Percentiles rank a stretch among this genome's conserved stretches.
Conservation (phyloP, 163 green algal genomes). For the Chlorella variabilis region DNA sequence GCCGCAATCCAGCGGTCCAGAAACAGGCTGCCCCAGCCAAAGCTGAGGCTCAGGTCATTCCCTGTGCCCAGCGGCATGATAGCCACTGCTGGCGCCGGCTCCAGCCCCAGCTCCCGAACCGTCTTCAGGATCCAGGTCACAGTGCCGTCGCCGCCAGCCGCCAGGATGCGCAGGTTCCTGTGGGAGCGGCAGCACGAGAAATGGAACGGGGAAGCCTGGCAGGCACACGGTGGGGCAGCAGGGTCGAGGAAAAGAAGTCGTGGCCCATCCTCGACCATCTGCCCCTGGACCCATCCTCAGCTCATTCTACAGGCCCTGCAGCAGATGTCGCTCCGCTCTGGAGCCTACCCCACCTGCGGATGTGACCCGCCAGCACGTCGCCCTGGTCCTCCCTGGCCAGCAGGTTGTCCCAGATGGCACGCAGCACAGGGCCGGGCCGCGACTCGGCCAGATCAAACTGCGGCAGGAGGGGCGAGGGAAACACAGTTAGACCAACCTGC, state of each 20-base stretch:
- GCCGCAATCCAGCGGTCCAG: slow-evolving; percentile 59
- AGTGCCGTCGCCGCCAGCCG: slow-evolving; percentile 84
- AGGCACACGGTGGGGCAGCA: no score
- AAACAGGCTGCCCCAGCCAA: slow-evolving; percentile 83
- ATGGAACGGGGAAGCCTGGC: no score
- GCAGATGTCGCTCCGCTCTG: no score
- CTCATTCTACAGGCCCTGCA: no score
- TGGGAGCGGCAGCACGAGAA: neutral
- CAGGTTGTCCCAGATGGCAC: slow-evolving; percentile 64
- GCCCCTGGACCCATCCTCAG: no score
- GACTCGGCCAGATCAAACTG: slow-evolving; percentile 74
- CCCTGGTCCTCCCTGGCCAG: slow-evolving; percentile 8
- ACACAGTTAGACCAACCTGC: no score
- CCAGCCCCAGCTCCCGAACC: slow-evolving; percentile 67
- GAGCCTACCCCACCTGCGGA: slow-evolving; percentile 48
- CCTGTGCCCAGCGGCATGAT: slow-evolving; percentile 88
- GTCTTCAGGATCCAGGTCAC: slow-evolving; percentile 83
- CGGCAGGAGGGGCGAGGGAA: slow-evolving; percentile 46
- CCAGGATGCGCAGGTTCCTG: slow-evolving; percentile 62
- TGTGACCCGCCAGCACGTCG: slow-evolving; percentile 40
- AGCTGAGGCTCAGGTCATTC: slow-evolving; percentile 84
- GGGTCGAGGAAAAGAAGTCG: no score
- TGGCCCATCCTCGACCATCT: no score
- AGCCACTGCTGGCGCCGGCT: slow-evolving; percentile 70
- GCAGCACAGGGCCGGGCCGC: slow-evolving; percentile 61